Conservation (phyloP, 192 early-diverging fungal genomes). For the Mortierella alpina region DNA sequence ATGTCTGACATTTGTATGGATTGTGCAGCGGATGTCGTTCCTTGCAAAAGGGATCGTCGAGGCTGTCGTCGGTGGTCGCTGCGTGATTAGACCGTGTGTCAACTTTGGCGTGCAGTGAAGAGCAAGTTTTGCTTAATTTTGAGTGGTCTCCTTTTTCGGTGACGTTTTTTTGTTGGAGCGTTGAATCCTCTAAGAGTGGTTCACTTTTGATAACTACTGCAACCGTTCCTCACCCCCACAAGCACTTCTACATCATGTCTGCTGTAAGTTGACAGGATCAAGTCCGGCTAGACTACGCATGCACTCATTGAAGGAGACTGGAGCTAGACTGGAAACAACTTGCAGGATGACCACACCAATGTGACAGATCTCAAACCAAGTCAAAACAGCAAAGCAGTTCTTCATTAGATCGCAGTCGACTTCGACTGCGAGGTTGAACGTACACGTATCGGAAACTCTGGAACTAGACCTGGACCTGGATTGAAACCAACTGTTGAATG, state of each 20-base stretch:
- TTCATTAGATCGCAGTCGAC: neutral
- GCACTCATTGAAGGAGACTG: neutral
- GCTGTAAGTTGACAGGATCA: conserved; percentile 11
- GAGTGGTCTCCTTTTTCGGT: neutral
- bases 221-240: neutral
- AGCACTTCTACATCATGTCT: conserved; percentile 12
- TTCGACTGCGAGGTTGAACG: neutral
- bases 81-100: too few species aligned
- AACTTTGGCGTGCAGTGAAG: too few species aligned
- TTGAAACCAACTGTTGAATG: neutral
- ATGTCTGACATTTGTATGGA: conserved; percentile 27
- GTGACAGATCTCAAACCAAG: neutral
- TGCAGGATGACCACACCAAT: neutral
- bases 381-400: neutral
- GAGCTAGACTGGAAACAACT: neutral
- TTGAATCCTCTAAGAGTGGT: too few species aligned
- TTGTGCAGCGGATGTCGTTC: neutral
- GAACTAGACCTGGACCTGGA: neutral
- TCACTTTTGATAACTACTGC: too few species aligned
- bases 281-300: neutral
- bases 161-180: too few species aligned
- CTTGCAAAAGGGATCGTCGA: neutral
- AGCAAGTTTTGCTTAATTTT: too few species aligned
- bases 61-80: neutral
- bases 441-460: neutral